These are phyloP conservation scores for Phytophthora hybrid DNA, from an alignment of 352 stramenopile genomes.

Conservation along the genomic window DNA sequence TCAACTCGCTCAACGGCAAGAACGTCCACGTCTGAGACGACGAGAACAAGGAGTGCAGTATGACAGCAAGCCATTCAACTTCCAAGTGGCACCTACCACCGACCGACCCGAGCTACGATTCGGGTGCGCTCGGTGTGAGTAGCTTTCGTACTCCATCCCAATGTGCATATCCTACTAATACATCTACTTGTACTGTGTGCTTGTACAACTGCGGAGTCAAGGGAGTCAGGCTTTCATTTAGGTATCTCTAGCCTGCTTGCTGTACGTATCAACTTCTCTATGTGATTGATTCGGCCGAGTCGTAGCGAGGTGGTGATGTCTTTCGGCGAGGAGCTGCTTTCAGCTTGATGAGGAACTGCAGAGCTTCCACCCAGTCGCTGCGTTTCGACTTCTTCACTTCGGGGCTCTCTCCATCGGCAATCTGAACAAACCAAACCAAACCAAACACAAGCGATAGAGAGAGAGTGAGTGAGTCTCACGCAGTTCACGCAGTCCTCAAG, in stretches of 20 bases:
- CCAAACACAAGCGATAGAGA: background rate
- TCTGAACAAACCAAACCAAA: conserved; percentile 44
- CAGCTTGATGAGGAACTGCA: conserved; percentile 78
- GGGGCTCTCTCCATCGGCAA: conserved; percentile 65
- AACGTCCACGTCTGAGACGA: conserved; percentile 42
- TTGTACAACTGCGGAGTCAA: background rate
- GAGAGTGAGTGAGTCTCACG: background rate
- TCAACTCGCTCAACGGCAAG: conserved; percentile 73
- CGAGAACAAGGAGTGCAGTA: conserved; percentile 35
- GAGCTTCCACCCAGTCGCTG: conserved; percentile 69
- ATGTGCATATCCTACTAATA: conserved; percentile 23
- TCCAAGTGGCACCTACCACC: conserved; percentile 26
- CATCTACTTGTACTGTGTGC: background rate
- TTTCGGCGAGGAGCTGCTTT: conserved; percentile 41
- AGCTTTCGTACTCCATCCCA: conserved; percentile 38
- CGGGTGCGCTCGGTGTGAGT: conserved; percentile 22
- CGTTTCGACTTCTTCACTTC: conserved; percentile 74
- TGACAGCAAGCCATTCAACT: conserved; percentile 23
- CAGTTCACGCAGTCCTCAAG: no score
- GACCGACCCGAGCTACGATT: conserved; percentile 11
- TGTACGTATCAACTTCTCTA: background rate
- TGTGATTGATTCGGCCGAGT: conserved; percentile 9
- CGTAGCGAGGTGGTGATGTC: conserved; percentile 6
- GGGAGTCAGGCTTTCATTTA: background rate
- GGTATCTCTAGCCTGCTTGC: no score